Conservation (phyloP, 345 rosid species). For the Garcia nutans region DNA sequence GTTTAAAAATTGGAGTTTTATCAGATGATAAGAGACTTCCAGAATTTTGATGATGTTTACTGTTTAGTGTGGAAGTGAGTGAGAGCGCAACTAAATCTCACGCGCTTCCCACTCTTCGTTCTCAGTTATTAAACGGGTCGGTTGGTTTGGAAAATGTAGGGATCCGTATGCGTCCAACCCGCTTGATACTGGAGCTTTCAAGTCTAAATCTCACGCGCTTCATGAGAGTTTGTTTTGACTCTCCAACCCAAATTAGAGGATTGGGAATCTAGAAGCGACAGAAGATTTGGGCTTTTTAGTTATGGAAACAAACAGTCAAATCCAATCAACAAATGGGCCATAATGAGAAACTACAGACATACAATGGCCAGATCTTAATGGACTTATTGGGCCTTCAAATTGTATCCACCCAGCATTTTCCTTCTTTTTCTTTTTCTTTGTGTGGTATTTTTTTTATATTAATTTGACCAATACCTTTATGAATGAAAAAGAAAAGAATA, state of each 20-base stretch:
- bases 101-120: background rate
- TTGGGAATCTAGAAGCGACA: background rate
- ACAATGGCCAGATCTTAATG: background rate
- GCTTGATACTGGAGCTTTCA: no score
- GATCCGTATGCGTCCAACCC: no score
- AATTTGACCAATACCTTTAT: no score
- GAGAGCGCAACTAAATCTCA: background rate
- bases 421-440: no score
- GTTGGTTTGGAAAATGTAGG: no score
- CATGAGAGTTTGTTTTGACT: no score
- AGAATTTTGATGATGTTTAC: background rate
- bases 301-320: background rate
- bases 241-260: background rate
- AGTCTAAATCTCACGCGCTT: no score
- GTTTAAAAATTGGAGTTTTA: background rate
- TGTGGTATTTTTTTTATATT: no score
- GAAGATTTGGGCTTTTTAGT: background rate
- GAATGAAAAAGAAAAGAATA: no score
- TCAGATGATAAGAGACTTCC: conserved; percentile 17
- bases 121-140: background rate
- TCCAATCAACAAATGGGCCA: background rate
- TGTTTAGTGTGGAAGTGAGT: background rate
- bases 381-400: background rate
- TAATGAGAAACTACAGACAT: background rate
- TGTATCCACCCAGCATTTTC: no score